Percentiles rank a stretch among this genome's conserved stretches.
phyloP scores from a whole-genome alignment of 208 protist genomes.

The Trypanosoma lewisi region DNA sequence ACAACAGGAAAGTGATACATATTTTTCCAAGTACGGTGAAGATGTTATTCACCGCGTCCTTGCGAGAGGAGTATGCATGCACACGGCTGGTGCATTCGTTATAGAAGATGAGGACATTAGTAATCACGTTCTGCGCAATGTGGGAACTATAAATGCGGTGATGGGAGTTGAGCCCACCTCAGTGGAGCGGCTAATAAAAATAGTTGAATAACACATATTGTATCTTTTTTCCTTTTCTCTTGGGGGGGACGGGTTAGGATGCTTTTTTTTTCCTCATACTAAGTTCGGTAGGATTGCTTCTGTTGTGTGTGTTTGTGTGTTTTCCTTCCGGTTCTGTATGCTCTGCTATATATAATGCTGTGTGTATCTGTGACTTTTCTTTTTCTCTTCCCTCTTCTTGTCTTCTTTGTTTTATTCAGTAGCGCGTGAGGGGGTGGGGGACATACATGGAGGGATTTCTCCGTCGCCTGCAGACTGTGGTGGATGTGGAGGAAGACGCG shows the following conservation, averaged over 20 bases:
- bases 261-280: too few relatives aligned
- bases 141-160: conserved; percentile 27
- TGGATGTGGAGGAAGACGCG: conserved; percentile 33
- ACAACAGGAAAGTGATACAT: conserved; percentile 60
- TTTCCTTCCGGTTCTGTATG: too few relatives aligned
- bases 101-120: conserved; percentile 77
- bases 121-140: conserved; percentile 18
- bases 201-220: too few relatives aligned
- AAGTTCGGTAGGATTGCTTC: too few relatives aligned
- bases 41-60: conserved; percentile 59
- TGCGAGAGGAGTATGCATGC: conserved; percentile 39
- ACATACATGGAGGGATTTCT: conserved; percentile 32
- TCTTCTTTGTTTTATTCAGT: too few relatives aligned
- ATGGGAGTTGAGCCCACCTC: conserved; percentile 19
- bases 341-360: too few relatives aligned
- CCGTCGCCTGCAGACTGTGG: conserved; percentile 30
- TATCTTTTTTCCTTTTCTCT: conserved; percentile 4
- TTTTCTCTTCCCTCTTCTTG: too few relatives aligned
- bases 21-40: conserved; percentile 44
- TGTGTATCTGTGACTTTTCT: too few relatives aligned
- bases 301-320: too few relatives aligned
- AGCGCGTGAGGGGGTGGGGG: too few relatives aligned
- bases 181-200: conserved; percentile 15
- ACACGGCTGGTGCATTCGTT: conserved; percentile 69
- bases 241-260: neutral